These are phyloP conservation scores for Kluyveromyces lactis DNA, from an alignment of 805 yeast genomes.

Conservation along the genomic window DNA sequence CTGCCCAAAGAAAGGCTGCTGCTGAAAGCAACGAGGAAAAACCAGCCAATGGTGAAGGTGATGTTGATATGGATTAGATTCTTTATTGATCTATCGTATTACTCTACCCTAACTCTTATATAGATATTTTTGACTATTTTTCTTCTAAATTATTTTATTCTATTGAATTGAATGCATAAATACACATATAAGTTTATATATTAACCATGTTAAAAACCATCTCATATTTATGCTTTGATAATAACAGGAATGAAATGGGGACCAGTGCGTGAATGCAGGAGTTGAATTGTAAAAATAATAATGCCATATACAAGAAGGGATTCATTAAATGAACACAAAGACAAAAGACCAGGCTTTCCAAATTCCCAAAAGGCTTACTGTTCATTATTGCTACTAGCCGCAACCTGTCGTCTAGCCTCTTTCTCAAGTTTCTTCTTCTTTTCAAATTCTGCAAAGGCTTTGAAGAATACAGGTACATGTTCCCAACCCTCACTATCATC, in stretches of 20 bases:
- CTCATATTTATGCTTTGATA: too few relatives aligned
- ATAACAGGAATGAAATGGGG: too few relatives aligned
- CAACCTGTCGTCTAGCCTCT: slow-evolving; percentile 6
- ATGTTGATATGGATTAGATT: slow-evolving; percentile 31
- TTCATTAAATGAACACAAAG: too few relatives aligned
- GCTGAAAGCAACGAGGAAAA: slow-evolving; percentile 21
- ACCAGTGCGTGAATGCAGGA: too few relatives aligned
- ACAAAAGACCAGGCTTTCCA: too few relatives aligned
- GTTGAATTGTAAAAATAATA: too few relatives aligned
- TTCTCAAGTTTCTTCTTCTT: slow-evolving; percentile 43
- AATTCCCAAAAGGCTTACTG: too few relatives aligned
- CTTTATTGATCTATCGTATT: too few relatives aligned
- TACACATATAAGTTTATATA: not conserved
- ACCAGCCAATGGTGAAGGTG: slow-evolving; percentile 33
- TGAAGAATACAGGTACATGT: slow-evolving; percentile 65
- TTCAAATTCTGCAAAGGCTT: slow-evolving; percentile 80
- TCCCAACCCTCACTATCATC: slow-evolving; percentile 41
- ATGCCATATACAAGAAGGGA: too few relatives aligned
- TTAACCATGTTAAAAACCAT: not conserved
- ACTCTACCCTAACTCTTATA: too few relatives aligned
- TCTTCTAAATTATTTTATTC: not conserved
- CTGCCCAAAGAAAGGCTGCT: slow-evolving; percentile 63
- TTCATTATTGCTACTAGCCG: too few relatives aligned
- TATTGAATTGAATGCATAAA: slow-evolving; percentile 3
- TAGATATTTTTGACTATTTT: slow-evolving; percentile 7